These are phyloP conservation scores for Veloboletus limbatus DNA, from an alignment of 1,284 basidiomycete genomes.

Conservation along the genomic window DNA sequence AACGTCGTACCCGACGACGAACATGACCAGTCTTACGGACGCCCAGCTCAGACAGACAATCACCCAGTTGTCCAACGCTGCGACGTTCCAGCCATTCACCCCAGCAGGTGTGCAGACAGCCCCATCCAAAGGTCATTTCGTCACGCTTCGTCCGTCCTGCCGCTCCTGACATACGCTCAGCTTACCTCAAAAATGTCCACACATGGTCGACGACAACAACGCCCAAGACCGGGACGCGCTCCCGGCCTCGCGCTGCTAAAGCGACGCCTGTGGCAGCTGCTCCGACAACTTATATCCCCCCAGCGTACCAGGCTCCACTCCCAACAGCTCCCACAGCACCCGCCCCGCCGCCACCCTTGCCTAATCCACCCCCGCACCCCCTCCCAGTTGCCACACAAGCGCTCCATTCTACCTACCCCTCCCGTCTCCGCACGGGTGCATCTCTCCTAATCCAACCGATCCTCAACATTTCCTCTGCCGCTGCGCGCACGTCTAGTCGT, in stretches of 20 bases:
- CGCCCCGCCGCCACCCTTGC: slow-evolving; percentile 24
- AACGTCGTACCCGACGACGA: slow-evolving; percentile 34
- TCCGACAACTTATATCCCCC: slow-evolving; percentile 35
- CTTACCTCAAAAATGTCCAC: slow-evolving; percentile 62
- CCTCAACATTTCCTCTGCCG: slow-evolving; percentile 38
- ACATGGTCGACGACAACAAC: slow-evolving; percentile 50
- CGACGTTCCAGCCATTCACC: slow-evolving; percentile 42
- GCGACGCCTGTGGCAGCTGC: slow-evolving; percentile 29
- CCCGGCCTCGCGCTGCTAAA: slow-evolving; percentile 37
- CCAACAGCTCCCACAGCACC: slow-evolving; percentile 17
- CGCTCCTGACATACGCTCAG: slow-evolving; percentile 31
- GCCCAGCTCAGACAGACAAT: slow-evolving; percentile 58
- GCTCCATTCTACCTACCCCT: slow-evolving; percentile 80
- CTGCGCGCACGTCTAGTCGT: slow-evolving; percentile 49
- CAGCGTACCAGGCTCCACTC: slow-evolving; percentile 30
- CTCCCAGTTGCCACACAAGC: slow-evolving; percentile 70
- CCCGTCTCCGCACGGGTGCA: slow-evolving; percentile 89
- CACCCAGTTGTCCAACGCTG: slow-evolving; percentile 44
- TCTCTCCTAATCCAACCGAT: slow-evolving; percentile 93
- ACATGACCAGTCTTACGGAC: slow-evolving; percentile 48
- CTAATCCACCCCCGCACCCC: slow-evolving; percentile 49
- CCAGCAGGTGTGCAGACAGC: slow-evolving; percentile 41
- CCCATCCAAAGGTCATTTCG: slow-evolving; percentile 41
- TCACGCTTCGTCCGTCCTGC: slow-evolving; percentile 1
- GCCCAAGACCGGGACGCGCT: slow-evolving; percentile 24